phyloP scores from a whole-genome alignment of 495 filamentous ascomycete species.

The Neurospora sp. region DNA sequence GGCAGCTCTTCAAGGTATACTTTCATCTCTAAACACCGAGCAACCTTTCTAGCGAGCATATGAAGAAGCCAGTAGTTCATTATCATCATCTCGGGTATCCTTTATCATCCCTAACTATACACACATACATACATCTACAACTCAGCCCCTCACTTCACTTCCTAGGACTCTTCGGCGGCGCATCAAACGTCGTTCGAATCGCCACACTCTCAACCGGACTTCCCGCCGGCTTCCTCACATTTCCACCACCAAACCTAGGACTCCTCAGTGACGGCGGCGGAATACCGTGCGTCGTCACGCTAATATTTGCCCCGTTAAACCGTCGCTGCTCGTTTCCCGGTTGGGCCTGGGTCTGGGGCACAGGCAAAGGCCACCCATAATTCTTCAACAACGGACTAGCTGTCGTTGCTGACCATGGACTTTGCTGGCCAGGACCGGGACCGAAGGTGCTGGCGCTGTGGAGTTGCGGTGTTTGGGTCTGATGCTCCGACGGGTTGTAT shows the following conservation, averaged over 20 bases:
- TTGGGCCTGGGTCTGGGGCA: slow-evolving; percentile 6
- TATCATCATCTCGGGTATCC: neutral
- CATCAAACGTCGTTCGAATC: neutral
- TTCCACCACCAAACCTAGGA: slow-evolving; percentile 5
- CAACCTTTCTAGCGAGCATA: neutral
- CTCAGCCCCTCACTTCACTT: neutral
- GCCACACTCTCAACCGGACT: neutral
- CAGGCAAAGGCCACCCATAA: slow-evolving; percentile 13
- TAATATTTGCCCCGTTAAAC: slow-evolving; percentile 7
- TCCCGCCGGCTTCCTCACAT: neutral
- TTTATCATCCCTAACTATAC: neutral
- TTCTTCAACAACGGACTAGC: slow-evolving; percentile 25
- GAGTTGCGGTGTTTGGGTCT: slow-evolving; percentile 6
- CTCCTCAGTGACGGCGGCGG: slow-evolving; percentile 6
- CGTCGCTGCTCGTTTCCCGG: slow-evolving; percentile 1
- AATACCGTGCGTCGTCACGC: neutral
- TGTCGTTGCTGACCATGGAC: slow-evolving; percentile 23
- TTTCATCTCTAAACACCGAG: neutral
- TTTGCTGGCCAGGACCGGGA: neutral
- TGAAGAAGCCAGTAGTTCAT: neutral
- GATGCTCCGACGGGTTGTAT: slow-evolving; percentile 31
- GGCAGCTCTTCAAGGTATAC: neutral
- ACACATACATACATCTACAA: neutral
- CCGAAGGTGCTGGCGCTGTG: slow-evolving; percentile 9
- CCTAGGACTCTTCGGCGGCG: neutral